These are phyloP conservation scores for Verbena officinalis DNA, from an alignment of 257 asterid genomes.

Conservation along the genomic window DNA sequence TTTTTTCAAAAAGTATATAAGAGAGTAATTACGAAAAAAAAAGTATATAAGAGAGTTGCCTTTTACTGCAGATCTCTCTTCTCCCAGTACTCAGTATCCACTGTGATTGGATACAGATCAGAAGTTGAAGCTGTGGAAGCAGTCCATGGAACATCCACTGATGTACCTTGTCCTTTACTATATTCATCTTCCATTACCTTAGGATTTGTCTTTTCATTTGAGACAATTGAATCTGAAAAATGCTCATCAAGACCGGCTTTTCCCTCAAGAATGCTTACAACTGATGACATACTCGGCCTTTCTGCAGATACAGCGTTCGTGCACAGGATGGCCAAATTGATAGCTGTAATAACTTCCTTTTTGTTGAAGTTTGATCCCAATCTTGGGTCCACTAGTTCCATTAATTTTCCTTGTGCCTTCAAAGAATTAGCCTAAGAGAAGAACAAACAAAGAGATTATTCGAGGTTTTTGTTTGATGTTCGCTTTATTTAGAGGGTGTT, in stretches of 20 bases:
- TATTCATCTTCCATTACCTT: background rate
- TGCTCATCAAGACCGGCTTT: constrained; percentile 26
- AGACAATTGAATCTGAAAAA: constrained; percentile 20
- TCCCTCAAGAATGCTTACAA: constrained; percentile 72
- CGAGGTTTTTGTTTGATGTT: too few relatives aligned
- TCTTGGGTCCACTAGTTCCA: constrained; percentile 59
- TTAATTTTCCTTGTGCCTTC: constrained; percentile 43
- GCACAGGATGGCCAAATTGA: constrained; percentile 58
- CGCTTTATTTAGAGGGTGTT: too few relatives aligned
- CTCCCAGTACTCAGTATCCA: constrained; percentile 52
- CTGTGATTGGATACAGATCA: constrained; percentile 52
- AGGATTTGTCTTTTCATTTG: background rate
- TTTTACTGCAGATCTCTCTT: constrained; percentile 38
- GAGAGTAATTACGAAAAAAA: too few relatives aligned
- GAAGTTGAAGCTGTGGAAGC: constrained; percentile 42
- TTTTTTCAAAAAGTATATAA: background rate
- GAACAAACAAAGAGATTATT: background rate
- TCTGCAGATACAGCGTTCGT: constrained; percentile 42
- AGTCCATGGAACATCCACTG: constrained; percentile 53
- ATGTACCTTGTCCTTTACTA: constrained; percentile 32
- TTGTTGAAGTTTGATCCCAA: constrained; percentile 43
- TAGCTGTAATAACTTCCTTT: constrained; percentile 41
- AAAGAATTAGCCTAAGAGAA: constrained; percentile 48
- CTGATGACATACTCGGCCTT: constrained; percentile 72
- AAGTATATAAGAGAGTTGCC: background rate